Conservation (phyloP, 2,329 filamentous ascomycete species). For the Aspergillus tubingensis region DNA sequence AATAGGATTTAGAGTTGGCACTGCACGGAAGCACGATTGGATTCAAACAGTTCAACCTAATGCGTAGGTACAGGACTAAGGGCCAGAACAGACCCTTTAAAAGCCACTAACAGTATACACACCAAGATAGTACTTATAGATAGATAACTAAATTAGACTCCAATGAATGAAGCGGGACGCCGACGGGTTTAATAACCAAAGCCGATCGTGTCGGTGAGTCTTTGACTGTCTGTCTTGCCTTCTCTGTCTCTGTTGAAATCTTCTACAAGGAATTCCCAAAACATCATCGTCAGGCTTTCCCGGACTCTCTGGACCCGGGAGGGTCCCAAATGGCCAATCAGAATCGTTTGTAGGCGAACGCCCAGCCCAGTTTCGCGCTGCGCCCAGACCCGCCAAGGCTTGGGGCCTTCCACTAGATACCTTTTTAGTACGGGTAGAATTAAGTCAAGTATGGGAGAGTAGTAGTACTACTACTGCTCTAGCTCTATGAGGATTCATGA, state of each 20-base stretch:
- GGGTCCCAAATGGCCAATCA: background rate
- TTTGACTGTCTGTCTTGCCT: background rate
- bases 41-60: background rate
- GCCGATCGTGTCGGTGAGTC: background rate
- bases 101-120: too few species aligned
- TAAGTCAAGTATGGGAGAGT: too few species aligned
- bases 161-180: background rate
- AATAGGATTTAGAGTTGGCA: slow-evolving; percentile 8
- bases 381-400: background rate
- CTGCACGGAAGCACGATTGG: slow-evolving; percentile 5
- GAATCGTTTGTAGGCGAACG: background rate
- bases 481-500: too few species aligned
- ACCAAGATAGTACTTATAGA: too few species aligned
- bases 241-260: background rate
- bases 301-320: too few species aligned
- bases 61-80: background rate
- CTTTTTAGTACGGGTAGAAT: background rate
- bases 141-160: too few species aligned
- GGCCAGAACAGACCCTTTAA: background rate
- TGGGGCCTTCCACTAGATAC: background rate
- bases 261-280: background rate
- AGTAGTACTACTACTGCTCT: too few species aligned
- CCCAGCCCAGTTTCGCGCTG: background rate
- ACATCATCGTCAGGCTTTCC: background rate
- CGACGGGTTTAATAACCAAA: background rate